Evolutionary conservation across 1,284 basidiomycete species (phyloP).

Genomic region (Uromyces viciae-fabae): DNA sequence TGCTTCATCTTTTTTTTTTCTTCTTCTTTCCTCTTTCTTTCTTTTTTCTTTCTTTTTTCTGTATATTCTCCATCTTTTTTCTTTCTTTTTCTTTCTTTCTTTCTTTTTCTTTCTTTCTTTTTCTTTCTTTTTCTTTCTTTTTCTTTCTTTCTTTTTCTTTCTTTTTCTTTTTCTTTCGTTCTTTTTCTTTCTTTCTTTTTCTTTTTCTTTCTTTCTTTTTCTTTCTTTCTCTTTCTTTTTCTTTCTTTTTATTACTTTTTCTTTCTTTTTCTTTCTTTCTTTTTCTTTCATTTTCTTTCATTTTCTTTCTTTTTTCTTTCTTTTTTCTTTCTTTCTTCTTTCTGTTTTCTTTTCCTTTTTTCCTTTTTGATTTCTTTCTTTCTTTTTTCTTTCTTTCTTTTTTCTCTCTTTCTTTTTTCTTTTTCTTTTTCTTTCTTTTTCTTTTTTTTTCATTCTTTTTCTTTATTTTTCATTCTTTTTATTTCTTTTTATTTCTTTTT

Average conservation of each 20-base stretch:
- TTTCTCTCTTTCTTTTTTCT: not conserved
- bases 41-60: not conserved
- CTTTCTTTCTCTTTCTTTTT: not conserved
- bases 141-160: not conserved
- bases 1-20: not conserved
- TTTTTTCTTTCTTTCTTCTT: not conserved
- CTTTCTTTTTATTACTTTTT: not conserved
- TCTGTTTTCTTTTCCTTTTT: not conserved
- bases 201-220: not conserved
- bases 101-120: not conserved
- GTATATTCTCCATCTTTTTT: not conserved
- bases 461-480: not conserved
- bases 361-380: not conserved
- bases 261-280: not conserved
- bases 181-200: not conserved
- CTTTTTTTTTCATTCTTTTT: not conserved
- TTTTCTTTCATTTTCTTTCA: not conserved
- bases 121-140: not conserved
- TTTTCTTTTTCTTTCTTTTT: not conserved
- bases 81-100: not conserved
- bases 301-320: not conserved
- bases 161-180: not conserved
- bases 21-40: not conserved
- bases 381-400: not conserved
- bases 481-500: not conserved